phyloP scores from a whole-genome alignment of 768 basidiomycete genomes.

The Suillus subaureus region DNA sequence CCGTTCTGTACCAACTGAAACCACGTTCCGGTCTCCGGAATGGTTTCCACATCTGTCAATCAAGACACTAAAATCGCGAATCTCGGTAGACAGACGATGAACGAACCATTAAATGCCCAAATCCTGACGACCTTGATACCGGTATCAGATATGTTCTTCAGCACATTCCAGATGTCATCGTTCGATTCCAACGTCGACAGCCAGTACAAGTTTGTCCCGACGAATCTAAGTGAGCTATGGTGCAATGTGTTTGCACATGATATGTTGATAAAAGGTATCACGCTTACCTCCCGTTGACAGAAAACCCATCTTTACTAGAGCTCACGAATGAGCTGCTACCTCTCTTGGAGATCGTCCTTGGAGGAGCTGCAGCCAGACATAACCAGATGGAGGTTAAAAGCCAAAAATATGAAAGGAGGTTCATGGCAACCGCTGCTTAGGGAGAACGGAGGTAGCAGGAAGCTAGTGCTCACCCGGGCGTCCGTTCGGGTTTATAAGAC shows the following conservation, averaged over 20 bases:
- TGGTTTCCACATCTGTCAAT: conserved; percentile 47
- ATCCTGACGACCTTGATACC: conserved; percentile 56
- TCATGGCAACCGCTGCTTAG: conserved; percentile 1
- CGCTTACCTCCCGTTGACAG: conserved; percentile 54
- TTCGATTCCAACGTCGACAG: conserved; percentile 48
- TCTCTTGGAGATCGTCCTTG: conserved; percentile 34
- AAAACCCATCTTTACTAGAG: conserved; percentile 45
- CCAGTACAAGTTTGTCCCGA: conserved; percentile 57
- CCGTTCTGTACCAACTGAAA: conserved; percentile 55
- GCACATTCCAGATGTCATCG: conserved; percentile 50
- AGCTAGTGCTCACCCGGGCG: no score
- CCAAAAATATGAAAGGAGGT: neutral
- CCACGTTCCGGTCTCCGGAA: conserved; percentile 45
- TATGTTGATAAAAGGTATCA: neutral
- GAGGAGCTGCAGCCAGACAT: conserved; percentile 29
- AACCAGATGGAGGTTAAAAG: neutral
- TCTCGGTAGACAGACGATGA: neutral
- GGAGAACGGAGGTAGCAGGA: neutral
- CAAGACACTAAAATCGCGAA: conserved; percentile 41
- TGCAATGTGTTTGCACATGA: neutral
- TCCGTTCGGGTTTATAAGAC: neutral
- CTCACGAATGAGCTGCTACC: conserved; percentile 46
- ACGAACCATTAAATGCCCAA: conserved; percentile 37
- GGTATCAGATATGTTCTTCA: conserved; percentile 49
- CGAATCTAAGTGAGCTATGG: conserved; percentile 36